Evolutionary conservation across 1,284 basidiomycete genomes (phyloP), one percentile per base, ranked within the genome.

Genomic region (Cutaneotrichosporon sp.): DNA sequence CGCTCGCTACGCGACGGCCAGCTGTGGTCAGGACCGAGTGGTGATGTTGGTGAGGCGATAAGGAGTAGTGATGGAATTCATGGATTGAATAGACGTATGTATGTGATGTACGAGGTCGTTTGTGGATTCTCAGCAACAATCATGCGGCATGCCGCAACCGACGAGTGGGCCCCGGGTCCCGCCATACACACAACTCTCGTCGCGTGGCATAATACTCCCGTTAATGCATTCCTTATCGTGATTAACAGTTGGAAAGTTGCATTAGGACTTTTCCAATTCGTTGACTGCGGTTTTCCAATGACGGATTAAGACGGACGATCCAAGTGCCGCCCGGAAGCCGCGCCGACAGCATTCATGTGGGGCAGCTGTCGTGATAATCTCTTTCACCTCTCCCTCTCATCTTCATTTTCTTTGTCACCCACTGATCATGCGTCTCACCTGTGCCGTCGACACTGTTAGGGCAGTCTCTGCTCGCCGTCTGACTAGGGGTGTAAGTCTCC

Each of bases 381-480:
- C 39, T 25, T 12, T 26, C 10, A 6, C 9, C 17, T 5, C 5
- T 38, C 35, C 35, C n/a, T n/a, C n/a, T 37, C 33, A 12, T 22
- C 46, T n/a, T 38, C 26, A 9, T 38, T 19, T 20, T 32, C 31
- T 24, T 37, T 5, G 14, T 43, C 29, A n/a, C 24, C 41, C 31
- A 27, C 26, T 20, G 39, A 51, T 37, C 29, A 54, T 52, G 54
- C 50, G 35, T 35, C 19, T 45, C 46, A 32, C 48, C 17, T 34
- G 43, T 16, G 50, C 51, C 19, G 25, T 49, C 20, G 46, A 51
- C 16, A 42, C 29, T 20, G 50, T 42, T 20, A 46, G 50, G 7
- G 46, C 31, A n/a, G 32, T 33, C 2, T 35, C 54, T 14, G 31
- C 31, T 17, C 49, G 50, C 16, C 54, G 54, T 22, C 8, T 49